Base-by-base conservation (phyloP, 192 early-diverging fungal genomes). In the Backusella westeae region DNA sequence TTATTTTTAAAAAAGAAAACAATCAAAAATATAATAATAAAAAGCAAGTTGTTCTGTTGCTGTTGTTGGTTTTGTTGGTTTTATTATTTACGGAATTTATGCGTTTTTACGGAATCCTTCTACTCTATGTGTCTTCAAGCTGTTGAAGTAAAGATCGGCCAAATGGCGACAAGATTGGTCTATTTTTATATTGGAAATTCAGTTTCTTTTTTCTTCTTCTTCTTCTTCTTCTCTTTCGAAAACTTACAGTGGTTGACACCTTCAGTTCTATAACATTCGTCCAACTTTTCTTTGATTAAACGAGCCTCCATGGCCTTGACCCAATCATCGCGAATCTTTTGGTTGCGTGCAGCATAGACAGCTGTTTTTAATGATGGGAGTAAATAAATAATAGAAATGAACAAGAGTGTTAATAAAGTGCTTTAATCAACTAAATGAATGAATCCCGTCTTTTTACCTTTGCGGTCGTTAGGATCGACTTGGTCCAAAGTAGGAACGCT, bases 191-290 rank as follows among this genome's bases (percentile, higher is more conserved):
- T 56, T 56, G 7, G 6, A 5, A 53, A n/a, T 23, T 59, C 26
- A 23, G 41, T 41, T 17, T n/a, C 10, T 56, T 1, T 26, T 26
- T 34, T 21, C 8, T 9, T 56, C 6, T 3, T 32, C 32, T 34
- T 21, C 8, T 9, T 56, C 6, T 3, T 32, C 32, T 32, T 32
- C 32, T 32, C 1, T 32, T 3, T 56, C 8, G 23, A 23, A 41
- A 70, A 72, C 76, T 81, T 78, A 81, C 80, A 89, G 83, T 96
- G 93, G 86, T 99, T 99, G 74, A 96, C 96, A 71, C 96, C 93
- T 85, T 99, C 95, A 56, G 92, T 90, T 36, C 89, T 86, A 84
- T 96, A 94, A 89, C 97, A 99, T 91, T 95, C 94, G 75, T 89
- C 87, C 70, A 97, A 86, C 87, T 96, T 93, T 72, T 97, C 89